A percentile compares a stretch with the other conserved stretches of the same genome.
phyloP scores from a whole-genome alignment of 345 rosid genomes.

The Rubroshorea leprosula region DNA sequence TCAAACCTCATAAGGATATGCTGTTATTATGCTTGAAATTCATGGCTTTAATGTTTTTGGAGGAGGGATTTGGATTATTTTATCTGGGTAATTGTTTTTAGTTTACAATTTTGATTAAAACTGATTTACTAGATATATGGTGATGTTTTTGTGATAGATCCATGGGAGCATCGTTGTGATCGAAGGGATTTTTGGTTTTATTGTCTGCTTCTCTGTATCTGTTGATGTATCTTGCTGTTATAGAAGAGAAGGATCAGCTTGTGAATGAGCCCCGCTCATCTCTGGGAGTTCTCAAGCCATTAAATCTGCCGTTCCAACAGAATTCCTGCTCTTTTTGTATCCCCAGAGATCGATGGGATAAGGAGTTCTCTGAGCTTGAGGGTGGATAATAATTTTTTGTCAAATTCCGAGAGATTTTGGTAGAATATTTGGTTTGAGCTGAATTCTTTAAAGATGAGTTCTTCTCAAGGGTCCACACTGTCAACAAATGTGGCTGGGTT shows the following conservation, averaged over 20 bases:
- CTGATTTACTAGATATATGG: no score
- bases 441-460: slow-evolving; percentile 46
- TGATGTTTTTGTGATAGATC: slow-evolving; percentile 12
- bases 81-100: no score
- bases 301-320: slow-evolving; percentile 31
- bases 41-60: no score
- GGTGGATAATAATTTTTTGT: slow-evolving; percentile 38
- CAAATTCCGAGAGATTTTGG: slow-evolving; percentile 6
- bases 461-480: slow-evolving; percentile 71
- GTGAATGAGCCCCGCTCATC: slow-evolving; percentile 40
- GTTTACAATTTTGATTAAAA: no score
- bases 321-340: slow-evolving; percentile 33
- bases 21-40: neutral
- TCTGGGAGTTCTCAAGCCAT: slow-evolving; percentile 62
- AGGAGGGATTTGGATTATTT: no score
- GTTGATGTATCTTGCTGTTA: slow-evolving; percentile 66
- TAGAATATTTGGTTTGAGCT: no score
- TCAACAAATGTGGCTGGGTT: slow-evolving; percentile 55
- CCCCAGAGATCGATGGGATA: slow-evolving; percentile 92
- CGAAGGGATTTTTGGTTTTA: slow-evolving; percentile 24
- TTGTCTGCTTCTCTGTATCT: slow-evolving; percentile 22
- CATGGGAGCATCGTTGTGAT: slow-evolving; percentile 16
- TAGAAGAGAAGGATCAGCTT: slow-evolving; percentile 50
- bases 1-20: no score
- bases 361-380: slow-evolving; percentile 49